Evolutionary conservation across 2,329 filamentous ascomycete species (phyloP).

Genomic region (Colletotrichum caudatum): DNA sequence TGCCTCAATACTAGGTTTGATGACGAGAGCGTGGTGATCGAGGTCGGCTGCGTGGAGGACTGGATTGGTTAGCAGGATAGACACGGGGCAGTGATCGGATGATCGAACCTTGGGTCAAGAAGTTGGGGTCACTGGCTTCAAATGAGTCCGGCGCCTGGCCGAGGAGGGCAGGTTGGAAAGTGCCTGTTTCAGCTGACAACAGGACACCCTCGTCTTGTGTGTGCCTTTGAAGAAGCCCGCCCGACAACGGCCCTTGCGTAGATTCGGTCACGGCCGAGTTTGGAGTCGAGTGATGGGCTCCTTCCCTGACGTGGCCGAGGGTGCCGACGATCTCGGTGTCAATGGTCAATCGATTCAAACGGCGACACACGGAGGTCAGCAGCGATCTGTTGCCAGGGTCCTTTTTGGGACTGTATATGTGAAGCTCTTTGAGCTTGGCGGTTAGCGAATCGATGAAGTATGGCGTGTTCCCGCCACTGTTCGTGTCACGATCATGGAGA

Average conservation of each 20-base stretch:
- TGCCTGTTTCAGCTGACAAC: constrained; percentile 34
- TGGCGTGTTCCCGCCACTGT: constrained; percentile 45
- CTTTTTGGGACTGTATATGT: constrained; percentile 43
- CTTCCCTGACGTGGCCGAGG: constrained; percentile 27
- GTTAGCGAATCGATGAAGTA: constrained; percentile 49
- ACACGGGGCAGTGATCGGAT: background rate
- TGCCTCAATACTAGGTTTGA: background rate
- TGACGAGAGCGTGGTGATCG: constrained; percentile 8
- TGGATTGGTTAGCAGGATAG: constrained; percentile 22
- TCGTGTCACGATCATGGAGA: constrained; percentile 49
- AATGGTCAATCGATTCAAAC: constrained; percentile 16
- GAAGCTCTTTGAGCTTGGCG: constrained; percentile 50
- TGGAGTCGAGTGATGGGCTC: constrained; percentile 19
- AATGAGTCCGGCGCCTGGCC: constrained; percentile 21
- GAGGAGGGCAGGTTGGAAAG: constrained; percentile 6
- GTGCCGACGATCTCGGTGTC: constrained; percentile 24
- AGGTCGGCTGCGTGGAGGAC: constrained; percentile 20
- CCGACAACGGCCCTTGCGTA: constrained; percentile 35
- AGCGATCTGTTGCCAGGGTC: constrained; percentile 28
- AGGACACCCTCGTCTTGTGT: constrained; percentile 31
- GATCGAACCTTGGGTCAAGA: constrained; percentile 31
- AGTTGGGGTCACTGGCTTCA: constrained; percentile 34
- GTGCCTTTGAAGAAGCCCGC: constrained; percentile 12
- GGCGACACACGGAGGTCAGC: constrained; percentile 6
- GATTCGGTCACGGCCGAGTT: constrained; percentile 15